Evolutionary conservation across 2,329 filamentous ascomycete genomes (phyloP), one percentile per base, ranked within the genome.

Genomic region (Sordariomycetes sp.): DNA sequence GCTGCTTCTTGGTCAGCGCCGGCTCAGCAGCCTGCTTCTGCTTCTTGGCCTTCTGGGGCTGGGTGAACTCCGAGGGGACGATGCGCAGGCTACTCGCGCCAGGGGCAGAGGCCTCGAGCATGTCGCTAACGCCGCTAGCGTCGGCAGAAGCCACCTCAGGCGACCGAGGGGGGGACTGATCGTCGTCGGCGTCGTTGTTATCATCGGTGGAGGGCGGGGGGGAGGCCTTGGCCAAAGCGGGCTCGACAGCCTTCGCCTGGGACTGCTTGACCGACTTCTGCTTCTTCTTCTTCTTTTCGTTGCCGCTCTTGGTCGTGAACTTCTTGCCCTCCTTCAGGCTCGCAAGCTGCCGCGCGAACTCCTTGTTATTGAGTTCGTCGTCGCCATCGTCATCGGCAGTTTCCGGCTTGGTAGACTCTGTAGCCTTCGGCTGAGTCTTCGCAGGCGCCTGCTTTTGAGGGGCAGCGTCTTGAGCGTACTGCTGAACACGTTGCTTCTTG

Each of bases 1-100:
- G 85, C 75, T 95, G 89, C 78, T 96, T 96, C 86, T 96, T 96
- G 22, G 86, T 87, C 76, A 96, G 88, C 20, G 79, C 80, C 54
- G 80, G 78, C 69, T 89, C 84, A 62, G 81, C 76, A 48, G 77
- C 74, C 73, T 85, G 82, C 62, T 76, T 72, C 64, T 80, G 76
- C 72, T 84, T 84, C 61, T 77, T 73, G 71, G 85, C 84, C 61
- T 80, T 75, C 72, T 85, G 80, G 67, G 79, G 72, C 78, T 82
- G 68, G 72, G 79, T 65, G 71, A 80, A 68, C 60, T 85, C 84
- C 57, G 87, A 94, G 28, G 59, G 56, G 51, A 59, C 57, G 61
- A 97, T 76, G 60, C 88, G 88, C 60, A 96, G 76, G 53, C 95
- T 82, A 0, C 85, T 84, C 25, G 90, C 87, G 57, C 82, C 86